Evolutionary conservation across 139 green algal species (phyloP).

Genomic region (Chlamydomonas asymmetrica): DNA sequence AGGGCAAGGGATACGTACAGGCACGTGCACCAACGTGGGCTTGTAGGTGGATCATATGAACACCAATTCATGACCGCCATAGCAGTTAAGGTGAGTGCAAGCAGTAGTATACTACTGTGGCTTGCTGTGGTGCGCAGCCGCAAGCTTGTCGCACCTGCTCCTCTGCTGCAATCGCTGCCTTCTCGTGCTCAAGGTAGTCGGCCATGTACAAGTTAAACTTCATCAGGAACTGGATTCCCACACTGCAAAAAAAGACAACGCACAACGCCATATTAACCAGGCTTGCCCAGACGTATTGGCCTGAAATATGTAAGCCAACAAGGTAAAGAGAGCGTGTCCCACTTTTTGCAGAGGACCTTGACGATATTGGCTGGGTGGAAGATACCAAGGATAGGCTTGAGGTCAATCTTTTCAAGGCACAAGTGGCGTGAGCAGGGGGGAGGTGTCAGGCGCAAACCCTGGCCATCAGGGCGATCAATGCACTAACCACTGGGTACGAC

Average conservation of each 20-base stretch:
- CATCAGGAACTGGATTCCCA: conserved; percentile 11
- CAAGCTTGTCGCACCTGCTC: conserved; percentile 13
- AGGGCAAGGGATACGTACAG: background rate
- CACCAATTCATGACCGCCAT: background rate
- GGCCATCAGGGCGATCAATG: too few species aligned
- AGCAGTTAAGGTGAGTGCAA: too few species aligned
- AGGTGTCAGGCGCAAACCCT: too few species aligned
- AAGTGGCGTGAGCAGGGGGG: too few species aligned
- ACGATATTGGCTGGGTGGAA: conserved; percentile 3
- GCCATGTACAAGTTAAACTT: conserved; percentile 31
- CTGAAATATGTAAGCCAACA: too few species aligned
- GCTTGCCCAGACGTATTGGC: too few species aligned
- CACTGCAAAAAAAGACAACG: background rate
- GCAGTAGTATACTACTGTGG: too few species aligned
- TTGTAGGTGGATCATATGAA: background rate
- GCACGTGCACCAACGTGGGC: too few species aligned
- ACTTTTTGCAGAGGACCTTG: conserved; percentile 16
- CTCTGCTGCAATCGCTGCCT: conserved; percentile 13
- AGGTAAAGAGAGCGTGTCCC: too few species aligned
- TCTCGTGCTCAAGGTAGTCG: conserved; percentile 27
- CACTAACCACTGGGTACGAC: too few species aligned
- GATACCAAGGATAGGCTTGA: background rate
- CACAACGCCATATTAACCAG: too few species aligned
- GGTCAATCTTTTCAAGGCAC: too few species aligned
- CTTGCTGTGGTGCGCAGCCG: background rate